Base-by-base conservation (phyloP, 2,329 filamentous ascomycete genomes). In the Diaporthe sp. region DNA sequence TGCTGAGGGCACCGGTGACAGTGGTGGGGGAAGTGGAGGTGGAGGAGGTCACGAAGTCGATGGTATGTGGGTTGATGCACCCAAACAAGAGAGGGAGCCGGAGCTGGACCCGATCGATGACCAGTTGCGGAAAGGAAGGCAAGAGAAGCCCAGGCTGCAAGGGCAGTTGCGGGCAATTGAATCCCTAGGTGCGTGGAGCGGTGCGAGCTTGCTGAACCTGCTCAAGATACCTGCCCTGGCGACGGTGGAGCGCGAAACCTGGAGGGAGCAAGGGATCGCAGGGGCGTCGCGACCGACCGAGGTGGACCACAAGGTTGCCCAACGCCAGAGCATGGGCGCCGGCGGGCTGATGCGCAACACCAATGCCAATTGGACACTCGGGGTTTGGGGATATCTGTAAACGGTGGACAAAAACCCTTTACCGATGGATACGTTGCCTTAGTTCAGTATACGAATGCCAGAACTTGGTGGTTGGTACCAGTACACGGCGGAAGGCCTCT, bases 141-240 rank as follows among this genome's bases (percentile, higher is more conserved):
- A 84, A 78, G 85, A 79, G 78, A 85, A 79, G 61, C 83, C 81
- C 6, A 76, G 81, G 7, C 80, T 91, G 1, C 89, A 90, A 53
- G 93, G 93, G 2, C 84, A 87, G 39, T 85, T 95, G 53, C 88
- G 94, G 37, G 92, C 89, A 3, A 85, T 95, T 2, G 91, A 94
- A 77, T 92, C 92, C 0, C 84, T 96, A 1, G 94, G 94, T 0
- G 86, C 94, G 2, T 96, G 94, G 94, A 89, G 90, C 28, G 94
- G 94, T 15, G 94, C 92, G 4, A 95, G 93, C 81, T 81, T 96
- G 72, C 85, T 94, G 25, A 90, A 92, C 3, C 91, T 93, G 78
- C 85, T 95, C 75, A 93, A 92, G 74, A 87, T 95, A 5, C 90
- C 91, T 49, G 91, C 93, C 2, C 88, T 94, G 71, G 92, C 93